Evolutionary conservation across 441 rosid species (phyloP), one percentile per base, ranked within the genome.

Genomic region (Aquilaria agallochum): DNA sequence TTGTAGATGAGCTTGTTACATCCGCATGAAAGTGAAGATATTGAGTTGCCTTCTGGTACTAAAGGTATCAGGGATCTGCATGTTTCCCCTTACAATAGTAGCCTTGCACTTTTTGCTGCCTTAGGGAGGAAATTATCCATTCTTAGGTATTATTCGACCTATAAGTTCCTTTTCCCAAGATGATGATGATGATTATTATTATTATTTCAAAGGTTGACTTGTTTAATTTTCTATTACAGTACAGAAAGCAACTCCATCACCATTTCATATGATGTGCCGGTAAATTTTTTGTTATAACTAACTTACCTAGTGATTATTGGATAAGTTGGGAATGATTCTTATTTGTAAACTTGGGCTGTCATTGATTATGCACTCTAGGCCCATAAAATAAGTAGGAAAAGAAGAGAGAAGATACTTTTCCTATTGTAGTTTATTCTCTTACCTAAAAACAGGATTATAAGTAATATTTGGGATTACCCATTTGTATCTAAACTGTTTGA

Each of bases 121-220:
- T 64, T 93, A 55, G 97, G 96, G 51, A 90, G 88, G 79, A 83
- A 78, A 55, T 59, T 93, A 73, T 84, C 91, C 34, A 71, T 93
- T 73, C 68, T 90, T 72, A 93, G 94, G 96, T 88, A 70, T 34
- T 51, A 4, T 32, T 58, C 12, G 45, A 40, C 20, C 60, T 50
- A 36, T 36, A 4, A 36, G 42, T 36, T 31, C 20, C 20, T 20
- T 36, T 36, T 36, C 7, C 42, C 7, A 36, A 36, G 1, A 36
- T 36, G 20, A 20, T 20, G 20, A 20, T 20, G 20, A 20, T 20
- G 20, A 3, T 34, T 36, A 7, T 5, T 36, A 36, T 36, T 36
- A 36, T 36, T 36, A 36, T 36, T 36, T 36, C 42, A 4, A 36
- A 36, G 20, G 60, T 30, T 63, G 59, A 64, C 50, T 66, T 60